Conservation (phyloP, 192 early-diverging fungal genomes). For the Dissophora ornata region DNA sequence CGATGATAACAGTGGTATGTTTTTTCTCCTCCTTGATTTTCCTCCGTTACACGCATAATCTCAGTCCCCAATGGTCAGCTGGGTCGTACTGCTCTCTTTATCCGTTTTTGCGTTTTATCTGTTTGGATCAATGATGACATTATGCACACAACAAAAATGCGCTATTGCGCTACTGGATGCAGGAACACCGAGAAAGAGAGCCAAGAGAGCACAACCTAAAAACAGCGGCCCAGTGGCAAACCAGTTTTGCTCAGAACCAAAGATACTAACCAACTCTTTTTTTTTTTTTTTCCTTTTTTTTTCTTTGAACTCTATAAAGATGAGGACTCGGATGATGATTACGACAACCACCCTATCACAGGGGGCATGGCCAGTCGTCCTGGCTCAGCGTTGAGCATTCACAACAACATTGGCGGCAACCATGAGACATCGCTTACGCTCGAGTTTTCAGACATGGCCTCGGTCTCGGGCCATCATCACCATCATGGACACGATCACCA, state of each 20-base stretch:
- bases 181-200: too few relatives aligned
- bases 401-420: constrained; percentile 34
- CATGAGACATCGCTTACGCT: constrained; percentile 34
- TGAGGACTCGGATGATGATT: constrained; percentile 27
- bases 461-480: constrained; percentile 16
- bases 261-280: background rate
- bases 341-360: constrained; percentile 23
- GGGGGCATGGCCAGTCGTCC: constrained; percentile 34
- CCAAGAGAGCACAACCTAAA: too few relatives aligned
- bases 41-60: too few relatives aligned
- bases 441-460: constrained; percentile 30
- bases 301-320: constrained; percentile 10
- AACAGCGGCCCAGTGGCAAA: too few relatives aligned
- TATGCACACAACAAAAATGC: too few relatives aligned
- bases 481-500: constrained; percentile 6
- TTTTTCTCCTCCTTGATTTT: background rate
- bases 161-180: too few relatives aligned
- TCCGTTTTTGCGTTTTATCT: too few relatives aligned
- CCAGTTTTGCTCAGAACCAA: too few relatives aligned
- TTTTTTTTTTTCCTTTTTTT: background rate
- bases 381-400: constrained; percentile 34
- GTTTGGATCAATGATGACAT: too few relatives aligned
- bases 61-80: too few relatives aligned
- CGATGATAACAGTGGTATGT: constrained; percentile 31
- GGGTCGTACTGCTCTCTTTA: too few relatives aligned